A percentile compares a stretch with the other conserved stretches of the same genome.
Conservation (phyloP, 257 asterid species). For the Solanum tarijense region DNA sequence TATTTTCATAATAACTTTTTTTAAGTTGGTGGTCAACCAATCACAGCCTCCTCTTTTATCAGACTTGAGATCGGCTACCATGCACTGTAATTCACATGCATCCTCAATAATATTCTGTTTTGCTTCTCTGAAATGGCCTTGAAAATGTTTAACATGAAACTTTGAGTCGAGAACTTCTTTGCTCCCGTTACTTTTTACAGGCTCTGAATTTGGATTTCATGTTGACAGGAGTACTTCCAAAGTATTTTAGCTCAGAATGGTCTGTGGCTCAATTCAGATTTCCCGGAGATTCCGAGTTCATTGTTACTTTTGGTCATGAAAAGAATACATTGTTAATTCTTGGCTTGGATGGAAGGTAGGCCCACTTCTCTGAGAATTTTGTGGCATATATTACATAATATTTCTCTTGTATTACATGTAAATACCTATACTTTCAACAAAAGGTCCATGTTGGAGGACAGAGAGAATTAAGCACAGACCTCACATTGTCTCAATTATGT, state of each 20-base stretch:
- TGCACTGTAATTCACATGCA: background rate
- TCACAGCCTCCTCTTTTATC: background rate
- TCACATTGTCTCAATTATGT: background rate
- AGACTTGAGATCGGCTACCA: background rate
- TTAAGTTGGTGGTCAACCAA: background rate
- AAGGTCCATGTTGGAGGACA: background rate
- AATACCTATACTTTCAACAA: background rate
- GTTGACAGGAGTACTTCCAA: conserved; percentile 73
- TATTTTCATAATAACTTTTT: background rate
- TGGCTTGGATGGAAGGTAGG: conserved; percentile 88
- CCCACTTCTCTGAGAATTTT: background rate
- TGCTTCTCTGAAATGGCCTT: background rate
- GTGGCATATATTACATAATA: background rate
- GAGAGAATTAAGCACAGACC: background rate
- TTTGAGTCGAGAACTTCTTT: background rate
- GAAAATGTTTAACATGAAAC: background rate
- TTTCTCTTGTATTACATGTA: background rate
- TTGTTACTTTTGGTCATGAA: conserved; percentile 59
- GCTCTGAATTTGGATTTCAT: background rate
- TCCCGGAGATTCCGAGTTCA: conserved; percentile 55
- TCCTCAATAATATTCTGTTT: background rate
- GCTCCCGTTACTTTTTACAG: background rate
- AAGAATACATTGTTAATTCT: conserved; percentile 50
- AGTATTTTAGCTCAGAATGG: conserved; percentile 97
- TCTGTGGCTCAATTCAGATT: conserved; percentile 88